Evolutionary conservation across 768 basidiomycete species (phyloP).

Genomic region (Suillus plorans): DNA sequence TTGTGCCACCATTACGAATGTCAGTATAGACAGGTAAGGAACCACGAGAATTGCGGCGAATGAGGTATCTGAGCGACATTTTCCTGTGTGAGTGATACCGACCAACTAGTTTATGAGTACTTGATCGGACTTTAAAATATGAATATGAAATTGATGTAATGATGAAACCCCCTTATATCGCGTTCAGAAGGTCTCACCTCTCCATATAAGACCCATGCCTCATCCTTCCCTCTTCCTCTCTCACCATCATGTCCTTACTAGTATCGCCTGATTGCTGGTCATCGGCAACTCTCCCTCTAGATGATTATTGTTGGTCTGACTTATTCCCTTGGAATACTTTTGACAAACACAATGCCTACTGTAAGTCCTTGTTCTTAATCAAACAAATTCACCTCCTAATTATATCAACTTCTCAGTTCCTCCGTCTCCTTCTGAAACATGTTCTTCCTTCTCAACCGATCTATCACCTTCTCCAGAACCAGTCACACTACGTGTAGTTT

Average conservation of each 20-base stretch:
- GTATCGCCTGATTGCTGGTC: too few relatives aligned
- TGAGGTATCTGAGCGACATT: conserved; percentile 9
- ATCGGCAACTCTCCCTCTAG: too few relatives aligned
- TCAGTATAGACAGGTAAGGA: conserved; percentile 77
- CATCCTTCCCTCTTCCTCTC: not conserved
- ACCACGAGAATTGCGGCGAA: conserved; percentile 66
- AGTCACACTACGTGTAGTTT: conserved; percentile 48
- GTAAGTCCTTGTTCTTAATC: too few relatives aligned
- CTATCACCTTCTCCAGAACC: conserved; percentile 27
- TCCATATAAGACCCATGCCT: not conserved
- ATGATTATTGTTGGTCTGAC: too few relatives aligned
- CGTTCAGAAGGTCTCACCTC: not conserved
- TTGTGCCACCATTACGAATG: conserved; percentile 63
- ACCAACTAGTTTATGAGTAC: too few relatives aligned
- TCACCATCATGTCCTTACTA: not conserved
- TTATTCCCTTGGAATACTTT: not conserved
- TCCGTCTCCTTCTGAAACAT: conserved; percentile 45
- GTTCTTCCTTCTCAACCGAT: conserved; percentile 26
- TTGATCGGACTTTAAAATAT: too few relatives aligned
- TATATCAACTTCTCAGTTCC: conserved; percentile 29
- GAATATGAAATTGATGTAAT: not conserved
- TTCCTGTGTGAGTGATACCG: too few relatives aligned
- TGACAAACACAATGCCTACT: not conserved
- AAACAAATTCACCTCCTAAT: conserved; percentile 3
- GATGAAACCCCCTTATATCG: not conserved